Conservation (phyloP, 192 early-diverging fungal genomes). For the Coemansia sp. region DNA sequence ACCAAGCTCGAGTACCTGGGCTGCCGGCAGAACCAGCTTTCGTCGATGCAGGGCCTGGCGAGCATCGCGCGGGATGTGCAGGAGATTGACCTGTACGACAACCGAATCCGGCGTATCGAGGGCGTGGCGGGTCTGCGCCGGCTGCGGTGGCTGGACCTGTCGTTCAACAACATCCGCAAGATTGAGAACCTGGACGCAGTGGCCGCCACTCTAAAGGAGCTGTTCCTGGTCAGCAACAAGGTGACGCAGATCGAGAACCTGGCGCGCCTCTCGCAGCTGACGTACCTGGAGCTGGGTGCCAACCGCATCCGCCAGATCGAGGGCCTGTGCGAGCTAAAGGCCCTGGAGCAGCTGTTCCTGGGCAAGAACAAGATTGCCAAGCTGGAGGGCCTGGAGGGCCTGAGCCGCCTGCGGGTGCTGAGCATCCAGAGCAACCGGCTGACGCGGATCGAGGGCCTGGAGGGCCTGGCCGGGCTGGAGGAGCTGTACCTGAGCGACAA, state of each 20-base stretch:
- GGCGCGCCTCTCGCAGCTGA: conserved; percentile 56
- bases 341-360: conserved; percentile 85
- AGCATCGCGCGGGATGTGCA: conserved; percentile 46
- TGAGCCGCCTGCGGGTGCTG: conserved; percentile 63
- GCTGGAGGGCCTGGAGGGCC: conserved; percentile 60
- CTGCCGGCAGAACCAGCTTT: conserved; percentile 78
- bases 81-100: conserved; percentile 96
- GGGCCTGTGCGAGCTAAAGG: conserved; percentile 70
- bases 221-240: conserved; percentile 94
- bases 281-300: conserved; percentile 88
- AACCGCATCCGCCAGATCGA: conserved; percentile 89
- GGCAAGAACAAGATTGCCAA: conserved; percentile 96
- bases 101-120: conserved; percentile 73
- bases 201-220: conserved; percentile 56
- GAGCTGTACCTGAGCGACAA: conserved; percentile 94
- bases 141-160: conserved; percentile 77
- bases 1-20: conserved; percentile 57
- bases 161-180: conserved; percentile 89
- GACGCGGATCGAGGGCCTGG: conserved; percentile 66
- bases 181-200: conserved; percentile 66
- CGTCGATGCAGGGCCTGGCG: conserved; percentile 59
- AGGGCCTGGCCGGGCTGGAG: conserved; percentile 62
- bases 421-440: conserved; percentile 89
- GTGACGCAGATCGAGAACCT: conserved; percentile 79
- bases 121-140: conserved; percentile 54